Percentiles rank a stretch among this genome's conserved stretches.
Evolutionary conservation across 371 early-diverging fungal species (phyloP).

Genomic region (Mucor irregularis): DNA sequence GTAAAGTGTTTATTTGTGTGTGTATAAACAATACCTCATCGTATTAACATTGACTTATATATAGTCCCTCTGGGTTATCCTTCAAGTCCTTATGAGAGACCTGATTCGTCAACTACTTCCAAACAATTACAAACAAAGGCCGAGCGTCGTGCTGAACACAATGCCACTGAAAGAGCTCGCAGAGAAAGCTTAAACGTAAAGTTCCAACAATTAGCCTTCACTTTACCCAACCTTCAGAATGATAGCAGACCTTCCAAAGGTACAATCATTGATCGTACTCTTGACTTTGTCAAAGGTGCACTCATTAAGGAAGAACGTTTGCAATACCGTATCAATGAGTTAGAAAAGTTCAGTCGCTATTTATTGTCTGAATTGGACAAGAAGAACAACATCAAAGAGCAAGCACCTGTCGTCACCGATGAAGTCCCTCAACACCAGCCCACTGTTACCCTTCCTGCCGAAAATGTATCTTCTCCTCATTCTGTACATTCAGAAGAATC

Average conservation of each 20-base stretch:
- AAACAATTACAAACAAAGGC: slow-evolving; percentile 45
- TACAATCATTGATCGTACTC: slow-evolving; percentile 69
- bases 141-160: slow-evolving; percentile 73
- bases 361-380: slow-evolving; percentile 30
- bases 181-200: slow-evolving; percentile 72
- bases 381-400: not conserved
- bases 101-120: not conserved
- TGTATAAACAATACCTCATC: not conserved
- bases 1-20: slow-evolving; percentile 1
- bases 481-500: not conserved
- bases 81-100: slow-evolving; percentile 18
- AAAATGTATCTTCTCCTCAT: not conserved
- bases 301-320: slow-evolving; percentile 41
- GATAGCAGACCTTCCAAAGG: slow-evolving; percentile 75
- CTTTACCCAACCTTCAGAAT: slow-evolving; percentile 66
- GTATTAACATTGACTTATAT: not conserved
- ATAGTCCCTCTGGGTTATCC: slow-evolving; percentile 11
- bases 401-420: not conserved
- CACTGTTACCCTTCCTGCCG: not conserved
- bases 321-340: slow-evolving; percentile 28
- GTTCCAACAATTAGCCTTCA: slow-evolving; percentile 72
- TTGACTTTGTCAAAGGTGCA: slow-evolving; percentile 52
- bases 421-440: not conserved
- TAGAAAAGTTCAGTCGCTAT: slow-evolving; percentile 32
- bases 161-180: slow-evolving; percentile 76